Evolutionary conservation across 345 rosid genomes (phyloP), one percentile per base, ranked within the genome.

Genomic region (Citrus inodora): DNA sequence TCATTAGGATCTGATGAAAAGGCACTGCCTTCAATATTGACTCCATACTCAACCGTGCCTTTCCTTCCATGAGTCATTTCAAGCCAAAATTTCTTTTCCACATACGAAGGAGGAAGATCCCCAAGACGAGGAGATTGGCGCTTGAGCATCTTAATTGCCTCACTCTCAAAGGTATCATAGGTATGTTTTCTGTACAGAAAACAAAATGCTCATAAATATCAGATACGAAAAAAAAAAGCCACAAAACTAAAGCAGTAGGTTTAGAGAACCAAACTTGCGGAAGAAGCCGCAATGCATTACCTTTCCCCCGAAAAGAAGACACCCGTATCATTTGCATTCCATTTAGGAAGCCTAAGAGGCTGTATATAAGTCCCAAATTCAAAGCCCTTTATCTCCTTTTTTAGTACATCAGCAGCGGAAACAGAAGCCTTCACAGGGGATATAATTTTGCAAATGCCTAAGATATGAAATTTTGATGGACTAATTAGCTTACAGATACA

Each of bases 401-500:
- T 91, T 67, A 91, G 74, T 38, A 89, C 92, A 77, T 80, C 78
- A 37, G 89, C 89, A 33, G 95, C 95, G 28, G 90, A 85, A 70
- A 83, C 87, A 64, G 90, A 85, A 69, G 90, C 87, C 84, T 81
- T 82, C 76, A 85, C 58, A 40, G 95, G 92, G 22, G 89, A 89
- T 63, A 87, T 78, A 76, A 91, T 89, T 81, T 91, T 91, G 89
- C 92, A 91, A 40, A 91, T 86, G 77, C 94, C 94, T 89, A 64
- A 4, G 60, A 4, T 42, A 63, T 56, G 22, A 28, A 83, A 55
- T 59, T 42, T 42, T 38, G 33, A 7, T 16, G 28, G 21, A 46
- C 51, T 46, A 46, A 13, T 46, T 46, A 46, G 17, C 51, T 13
- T 11, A 46, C 51, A 9, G 51, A 42, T 42, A 46, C 51, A 13